phyloP scores from a whole-genome alignment of 2,329 filamentous ascomycete genomes.

The Escovopsis sp. region DNA sequence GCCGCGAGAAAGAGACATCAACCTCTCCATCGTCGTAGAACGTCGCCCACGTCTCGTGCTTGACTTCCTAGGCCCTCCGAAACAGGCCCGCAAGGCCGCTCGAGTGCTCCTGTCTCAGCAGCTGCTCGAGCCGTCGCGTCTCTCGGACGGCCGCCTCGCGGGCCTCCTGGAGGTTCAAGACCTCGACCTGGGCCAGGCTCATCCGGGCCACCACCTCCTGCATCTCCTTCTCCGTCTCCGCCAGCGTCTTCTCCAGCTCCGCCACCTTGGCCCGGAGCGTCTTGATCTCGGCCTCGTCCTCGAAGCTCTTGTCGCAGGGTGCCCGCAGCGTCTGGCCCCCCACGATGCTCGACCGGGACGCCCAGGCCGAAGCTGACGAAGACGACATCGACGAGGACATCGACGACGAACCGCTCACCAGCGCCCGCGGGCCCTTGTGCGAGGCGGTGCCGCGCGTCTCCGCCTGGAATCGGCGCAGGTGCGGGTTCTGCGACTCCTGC shows the following conservation, averaged over 20 bases:
- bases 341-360: slow-evolving; percentile 13
- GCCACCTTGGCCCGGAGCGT: slow-evolving; percentile 62
- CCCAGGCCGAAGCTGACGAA: too few relatives aligned
- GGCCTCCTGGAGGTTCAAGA: slow-evolving; percentile 62
- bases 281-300: slow-evolving; percentile 59
- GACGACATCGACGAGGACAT: slow-evolving; percentile 21
- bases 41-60: background rate
- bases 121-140: slow-evolving; percentile 52
- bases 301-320: slow-evolving; percentile 48
- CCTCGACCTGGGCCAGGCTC: slow-evolving; percentile 70
- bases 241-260: slow-evolving; percentile 64
- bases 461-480: slow-evolving; percentile 63
- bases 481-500: slow-evolving; percentile 60
- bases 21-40: slow-evolving; percentile 11
- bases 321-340: slow-evolving; percentile 25
- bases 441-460: slow-evolving; percentile 18
- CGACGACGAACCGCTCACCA: too few relatives aligned
- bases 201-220: slow-evolving; percentile 66
- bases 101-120: slow-evolving; percentile 48
- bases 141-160: slow-evolving; percentile 59
- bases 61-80: background rate
- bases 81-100: slow-evolving; percentile 19
- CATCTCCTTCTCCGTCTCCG: slow-evolving; percentile 54
- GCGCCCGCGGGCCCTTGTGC: slow-evolving; percentile 17
- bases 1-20: slow-evolving; percentile 18